These are phyloP conservation scores for Tardiomyces depauwii DNA, from an alignment of 1,139 yeast species.

Conservation along the genomic window DNA sequence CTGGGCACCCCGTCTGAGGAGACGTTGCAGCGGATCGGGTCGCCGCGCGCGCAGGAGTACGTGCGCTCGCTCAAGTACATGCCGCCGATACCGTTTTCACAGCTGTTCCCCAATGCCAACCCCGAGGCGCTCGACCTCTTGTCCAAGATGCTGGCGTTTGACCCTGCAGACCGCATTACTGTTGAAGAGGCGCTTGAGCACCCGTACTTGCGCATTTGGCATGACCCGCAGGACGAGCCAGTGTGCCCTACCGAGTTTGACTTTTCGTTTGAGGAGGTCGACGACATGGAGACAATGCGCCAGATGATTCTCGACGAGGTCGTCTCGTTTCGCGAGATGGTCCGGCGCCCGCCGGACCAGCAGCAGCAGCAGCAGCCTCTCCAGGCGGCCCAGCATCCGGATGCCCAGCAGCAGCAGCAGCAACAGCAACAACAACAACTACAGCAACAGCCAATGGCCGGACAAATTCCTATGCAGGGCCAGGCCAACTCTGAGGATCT, in stretches of 20 bases:
- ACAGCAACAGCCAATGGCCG: constrained; percentile 9
- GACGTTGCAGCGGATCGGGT: constrained; percentile 74
- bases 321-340: constrained; percentile 42
- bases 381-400: constrained; percentile 14
- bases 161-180: constrained; percentile 64
- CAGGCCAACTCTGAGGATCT: background rate
- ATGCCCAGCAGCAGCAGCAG: constrained; percentile 13
- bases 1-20: constrained; percentile 88
- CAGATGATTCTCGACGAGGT: constrained; percentile 78
- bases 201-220: constrained; percentile 89
- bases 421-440: constrained; percentile 13
- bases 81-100: constrained; percentile 68
- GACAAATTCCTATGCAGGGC: constrained; percentile 14
- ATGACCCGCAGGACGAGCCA: constrained; percentile 93
- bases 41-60: constrained; percentile 84
- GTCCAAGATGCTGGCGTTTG: constrained; percentile 72
- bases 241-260: constrained; percentile 75
- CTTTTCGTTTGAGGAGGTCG: constrained; percentile 79
- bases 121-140: constrained; percentile 79
- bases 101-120: constrained; percentile 73
- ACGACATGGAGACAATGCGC: constrained; percentile 68
- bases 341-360: constrained; percentile 4
- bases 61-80: constrained; percentile 76
- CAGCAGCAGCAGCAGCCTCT: constrained; percentile 12
- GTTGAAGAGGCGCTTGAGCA: constrained; percentile 75